A percentile compares a stretch with the other conserved stretches of the same genome.
Evolutionary conservation across 352 stramenopile species (phyloP).

Genomic region (Phytophthora boehmeriae): DNA sequence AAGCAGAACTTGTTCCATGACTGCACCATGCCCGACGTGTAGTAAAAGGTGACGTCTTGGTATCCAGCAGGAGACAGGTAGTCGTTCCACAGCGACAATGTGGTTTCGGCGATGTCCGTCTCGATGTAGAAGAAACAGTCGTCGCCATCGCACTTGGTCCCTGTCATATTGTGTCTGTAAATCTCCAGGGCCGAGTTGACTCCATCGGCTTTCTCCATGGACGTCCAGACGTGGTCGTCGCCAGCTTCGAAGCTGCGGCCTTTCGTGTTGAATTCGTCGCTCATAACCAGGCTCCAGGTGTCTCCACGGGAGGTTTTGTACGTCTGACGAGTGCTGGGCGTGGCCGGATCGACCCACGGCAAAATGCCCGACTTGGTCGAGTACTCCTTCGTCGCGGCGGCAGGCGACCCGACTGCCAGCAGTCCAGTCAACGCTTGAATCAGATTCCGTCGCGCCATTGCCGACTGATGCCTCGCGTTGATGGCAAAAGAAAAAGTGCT

Average conservation of each 20-base stretch:
- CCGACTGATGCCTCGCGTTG: background rate
- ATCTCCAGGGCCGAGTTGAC: conserved; percentile 75
- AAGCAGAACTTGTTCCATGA: conserved; percentile 95
- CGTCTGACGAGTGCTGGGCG: conserved; percentile 40
- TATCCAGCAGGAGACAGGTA: conserved; percentile 63
- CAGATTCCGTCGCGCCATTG: conserved; percentile 10
- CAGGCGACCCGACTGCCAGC: background rate
- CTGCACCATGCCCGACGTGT: conserved; percentile 85
- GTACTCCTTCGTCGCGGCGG: conserved; percentile 30
- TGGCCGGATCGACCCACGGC: conserved; percentile 68
- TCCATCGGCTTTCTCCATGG: conserved; percentile 70
- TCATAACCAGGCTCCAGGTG: conserved; percentile 73
- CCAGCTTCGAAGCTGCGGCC: conserved; percentile 90
- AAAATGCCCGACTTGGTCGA: conserved; percentile 61
- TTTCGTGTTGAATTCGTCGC: conserved; percentile 73
- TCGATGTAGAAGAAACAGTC: conserved; percentile 78
- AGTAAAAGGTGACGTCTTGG: conserved; percentile 49
- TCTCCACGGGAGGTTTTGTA: conserved; percentile 65
- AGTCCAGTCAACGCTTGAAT: conserved; percentile 1
- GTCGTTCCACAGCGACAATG: conserved; percentile 61
- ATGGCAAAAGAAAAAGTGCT: conserved; percentile 15
- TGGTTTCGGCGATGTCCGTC: conserved; percentile 43
- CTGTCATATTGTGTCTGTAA: conserved; percentile 78
- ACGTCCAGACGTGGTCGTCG: conserved; percentile 95
- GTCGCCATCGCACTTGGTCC: conserved; percentile 56